Conservation (phyloP, 768 basidiomycete genomes). For the Asterophora lycoperdoides region DNA sequence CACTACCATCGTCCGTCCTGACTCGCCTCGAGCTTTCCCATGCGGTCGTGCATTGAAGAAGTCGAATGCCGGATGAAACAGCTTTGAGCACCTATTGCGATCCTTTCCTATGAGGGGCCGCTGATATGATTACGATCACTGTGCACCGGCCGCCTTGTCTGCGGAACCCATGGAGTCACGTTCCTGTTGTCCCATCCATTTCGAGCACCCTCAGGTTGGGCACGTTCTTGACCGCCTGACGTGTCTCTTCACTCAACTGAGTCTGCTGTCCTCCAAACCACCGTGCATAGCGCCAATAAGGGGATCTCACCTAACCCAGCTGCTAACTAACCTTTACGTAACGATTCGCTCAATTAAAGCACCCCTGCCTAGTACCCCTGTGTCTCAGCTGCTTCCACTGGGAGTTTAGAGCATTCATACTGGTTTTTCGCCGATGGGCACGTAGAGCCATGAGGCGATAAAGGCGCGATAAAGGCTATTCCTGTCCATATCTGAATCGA, state of each 20-base stretch:
- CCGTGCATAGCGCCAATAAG: background rate
- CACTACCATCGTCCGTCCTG: background rate
- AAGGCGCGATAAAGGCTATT: constrained; percentile 1
- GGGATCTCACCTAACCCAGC: background rate
- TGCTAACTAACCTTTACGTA: background rate
- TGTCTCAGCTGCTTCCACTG: background rate
- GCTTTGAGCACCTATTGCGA: background rate
- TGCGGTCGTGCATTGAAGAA: background rate
- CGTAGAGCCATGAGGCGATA: background rate
- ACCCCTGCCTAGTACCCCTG: no score
- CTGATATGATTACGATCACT: background rate
- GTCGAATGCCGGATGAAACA: background rate
- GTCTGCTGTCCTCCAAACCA: background rate
- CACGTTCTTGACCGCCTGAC: no score
- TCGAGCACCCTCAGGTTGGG: no score
- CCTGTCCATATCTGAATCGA: background rate
- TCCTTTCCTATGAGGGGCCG: no score
- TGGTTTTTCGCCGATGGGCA: no score
- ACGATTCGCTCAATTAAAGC: no score
- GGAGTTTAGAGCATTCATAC: no score
- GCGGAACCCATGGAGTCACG: no score
- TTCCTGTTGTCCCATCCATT: no score
- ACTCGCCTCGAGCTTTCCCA: background rate
- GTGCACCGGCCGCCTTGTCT: background rate
- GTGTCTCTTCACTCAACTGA: no score